Evolutionary conservation across 2,329 filamentous ascomycete species (phyloP).

Genomic region (Penicillium sp.): DNA sequence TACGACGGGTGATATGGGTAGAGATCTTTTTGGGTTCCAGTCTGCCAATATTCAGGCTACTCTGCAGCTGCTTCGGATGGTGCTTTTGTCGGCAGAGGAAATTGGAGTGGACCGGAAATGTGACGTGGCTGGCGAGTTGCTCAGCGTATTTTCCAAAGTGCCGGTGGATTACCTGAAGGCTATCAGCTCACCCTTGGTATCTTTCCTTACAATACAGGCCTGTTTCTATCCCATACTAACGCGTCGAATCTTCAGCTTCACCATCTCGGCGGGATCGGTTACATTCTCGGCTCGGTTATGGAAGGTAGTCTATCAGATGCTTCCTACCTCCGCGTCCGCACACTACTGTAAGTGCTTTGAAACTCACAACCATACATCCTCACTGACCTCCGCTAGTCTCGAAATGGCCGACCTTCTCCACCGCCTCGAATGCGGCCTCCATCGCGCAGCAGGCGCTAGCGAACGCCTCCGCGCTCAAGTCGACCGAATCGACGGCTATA

Average conservation of each 20-base stretch:
- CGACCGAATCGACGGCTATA: slow-evolving; percentile 45
- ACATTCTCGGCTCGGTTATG: slow-evolving; percentile 48
- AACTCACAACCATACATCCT: background rate
- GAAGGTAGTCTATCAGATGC: slow-evolving; percentile 43
- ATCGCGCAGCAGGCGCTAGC: slow-evolving; percentile 39
- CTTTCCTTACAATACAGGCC: background rate
- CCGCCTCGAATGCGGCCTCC: slow-evolving; percentile 42
- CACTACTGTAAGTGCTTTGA: slow-evolving; percentile 31
- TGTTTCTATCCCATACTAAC: background rate
- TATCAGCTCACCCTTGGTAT: slow-evolving; percentile 46
- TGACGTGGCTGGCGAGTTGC: slow-evolving; percentile 44
- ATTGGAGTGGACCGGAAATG: slow-evolving; percentile 44
- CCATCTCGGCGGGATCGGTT: slow-evolving; percentile 48
- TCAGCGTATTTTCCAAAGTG: slow-evolving; percentile 43
- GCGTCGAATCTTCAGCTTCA: slow-evolving; percentile 31
- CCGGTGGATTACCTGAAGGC: slow-evolving; percentile 45
- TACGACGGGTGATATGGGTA: slow-evolving; percentile 28
- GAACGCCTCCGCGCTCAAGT: slow-evolving; percentile 41
- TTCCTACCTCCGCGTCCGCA: slow-evolving; percentile 42
- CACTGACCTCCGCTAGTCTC: slow-evolving; percentile 15
- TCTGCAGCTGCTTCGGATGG: slow-evolving; percentile 47
- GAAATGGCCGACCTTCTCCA: slow-evolving; percentile 46
- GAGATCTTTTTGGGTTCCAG: slow-evolving; percentile 47
- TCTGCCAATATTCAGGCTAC: slow-evolving; percentile 51
- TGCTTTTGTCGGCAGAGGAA: slow-evolving; percentile 39